These are phyloP conservation scores for Capsicum baccatum DNA, from an alignment of 257 asterid genomes.

Conservation along the genomic window DNA sequence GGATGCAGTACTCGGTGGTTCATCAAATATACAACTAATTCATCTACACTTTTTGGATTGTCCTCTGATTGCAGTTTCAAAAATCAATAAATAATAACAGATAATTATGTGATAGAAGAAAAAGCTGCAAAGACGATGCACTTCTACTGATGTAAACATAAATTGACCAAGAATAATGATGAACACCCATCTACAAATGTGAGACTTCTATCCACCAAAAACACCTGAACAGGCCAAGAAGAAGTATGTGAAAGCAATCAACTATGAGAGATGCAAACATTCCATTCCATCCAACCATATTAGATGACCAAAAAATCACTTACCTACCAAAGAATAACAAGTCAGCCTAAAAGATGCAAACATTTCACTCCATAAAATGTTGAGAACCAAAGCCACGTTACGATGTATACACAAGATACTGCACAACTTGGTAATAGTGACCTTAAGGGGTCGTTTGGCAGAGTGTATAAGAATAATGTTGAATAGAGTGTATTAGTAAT, in stretches of 20 bases:
- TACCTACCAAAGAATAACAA: neutral
- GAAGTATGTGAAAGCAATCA: slow-evolving; percentile 13
- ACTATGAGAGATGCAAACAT: slow-evolving; percentile 11
- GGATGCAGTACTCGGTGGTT: neutral
- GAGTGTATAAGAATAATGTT: no score
- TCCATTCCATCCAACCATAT: neutral
- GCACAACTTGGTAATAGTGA: neutral
- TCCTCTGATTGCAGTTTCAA: neutral
- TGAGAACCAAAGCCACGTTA: neutral
- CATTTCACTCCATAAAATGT: neutral
- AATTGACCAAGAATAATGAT: neutral
- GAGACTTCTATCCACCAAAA: neutral
- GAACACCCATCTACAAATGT: neutral
- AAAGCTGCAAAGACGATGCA: neutral
- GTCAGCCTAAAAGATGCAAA: neutral
- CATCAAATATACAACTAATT: slow-evolving; percentile 13
- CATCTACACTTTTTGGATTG: neutral
- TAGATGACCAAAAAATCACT: slow-evolving; percentile 6
- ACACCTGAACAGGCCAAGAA: neutral
- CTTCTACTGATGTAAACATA: neutral
- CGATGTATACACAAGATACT: neutral
- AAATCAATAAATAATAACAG: slow-evolving; percentile 16
- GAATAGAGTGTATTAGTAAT: no score
- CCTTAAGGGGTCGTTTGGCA: no score
- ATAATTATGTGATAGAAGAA: neutral